phyloP scores from a whole-genome alignment of 768 basidiomycete genomes.

The Coprinellus aureogranulatus region DNA sequence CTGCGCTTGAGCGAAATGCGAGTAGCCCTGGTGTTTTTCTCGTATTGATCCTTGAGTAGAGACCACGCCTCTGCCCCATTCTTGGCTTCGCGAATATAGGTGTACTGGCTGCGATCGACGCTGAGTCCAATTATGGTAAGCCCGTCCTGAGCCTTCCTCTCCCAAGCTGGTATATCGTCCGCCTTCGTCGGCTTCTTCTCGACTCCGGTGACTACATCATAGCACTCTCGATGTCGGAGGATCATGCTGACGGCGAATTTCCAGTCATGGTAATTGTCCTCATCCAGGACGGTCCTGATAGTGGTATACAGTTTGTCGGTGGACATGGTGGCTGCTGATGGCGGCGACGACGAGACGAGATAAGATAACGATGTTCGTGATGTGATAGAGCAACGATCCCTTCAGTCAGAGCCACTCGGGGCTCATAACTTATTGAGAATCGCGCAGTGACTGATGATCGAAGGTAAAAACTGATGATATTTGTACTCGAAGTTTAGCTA shows the following conservation, averaged over 20 bases:
- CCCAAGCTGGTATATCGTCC: background rate
- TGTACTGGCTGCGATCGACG: slow-evolving; percentile 19
- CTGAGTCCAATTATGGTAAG: slow-evolving; percentile 20
- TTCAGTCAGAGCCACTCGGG: background rate
- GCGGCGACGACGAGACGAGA: background rate
- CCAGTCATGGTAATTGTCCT: slow-evolving; percentile 17
- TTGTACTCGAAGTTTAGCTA: too few species aligned
- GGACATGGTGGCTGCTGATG: background rate
- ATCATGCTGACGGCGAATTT: slow-evolving; percentile 15
- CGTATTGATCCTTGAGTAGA: slow-evolving; percentile 13
- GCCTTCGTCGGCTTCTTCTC: background rate
- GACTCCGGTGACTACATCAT: slow-evolving; percentile 4
- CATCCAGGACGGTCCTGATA: background rate
- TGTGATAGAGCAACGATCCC: too few species aligned
- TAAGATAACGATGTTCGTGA: background rate
- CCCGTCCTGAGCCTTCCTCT: slow-evolving; percentile 12
- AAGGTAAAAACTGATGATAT: too few species aligned
- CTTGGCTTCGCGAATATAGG: slow-evolving; percentile 12
- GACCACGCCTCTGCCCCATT: slow-evolving; percentile 7
- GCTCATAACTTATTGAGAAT: background rate
- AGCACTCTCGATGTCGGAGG: slow-evolving; percentile 8
- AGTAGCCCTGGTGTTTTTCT: slow-evolving; percentile 20
- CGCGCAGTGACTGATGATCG: too few species aligned
- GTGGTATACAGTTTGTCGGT: background rate
- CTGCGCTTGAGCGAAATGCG: slow-evolving; percentile 19